Percentiles rank a stretch among this genome's conserved stretches.
Conservation (phyloP, 129 eudicot genomes). For the Logfia minima region DNA sequence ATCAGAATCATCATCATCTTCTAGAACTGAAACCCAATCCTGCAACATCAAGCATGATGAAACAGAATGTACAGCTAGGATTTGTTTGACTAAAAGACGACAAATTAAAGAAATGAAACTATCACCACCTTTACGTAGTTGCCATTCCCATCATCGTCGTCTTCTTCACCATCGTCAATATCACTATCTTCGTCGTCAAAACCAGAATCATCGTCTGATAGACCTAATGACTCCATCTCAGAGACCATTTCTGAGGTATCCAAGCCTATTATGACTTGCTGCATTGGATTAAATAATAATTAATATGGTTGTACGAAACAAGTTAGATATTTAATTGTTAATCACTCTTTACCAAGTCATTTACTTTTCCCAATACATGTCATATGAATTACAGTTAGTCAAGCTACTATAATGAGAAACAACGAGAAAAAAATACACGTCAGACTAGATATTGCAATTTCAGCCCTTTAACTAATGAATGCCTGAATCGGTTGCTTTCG, state of each 20-base stretch:
- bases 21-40: slow-evolving; percentile 76
- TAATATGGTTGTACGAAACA: slow-evolving; percentile 11
- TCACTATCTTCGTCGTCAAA: slow-evolving; percentile 69
- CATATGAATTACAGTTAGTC: not conserved
- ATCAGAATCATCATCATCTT: slow-evolving; percentile 62
- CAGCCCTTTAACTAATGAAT: not conserved
- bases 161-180: slow-evolving; percentile 48
- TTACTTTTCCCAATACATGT: not conserved
- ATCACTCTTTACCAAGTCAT: not conserved
- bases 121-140: slow-evolving; percentile 54
- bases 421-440: not conserved
- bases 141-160: slow-evolving; percentile 49
- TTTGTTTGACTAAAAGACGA: slow-evolving; percentile 18
- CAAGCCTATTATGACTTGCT: slow-evolving; percentile 88
- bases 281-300: slow-evolving; percentile 40
- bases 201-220: slow-evolving; percentile 51
- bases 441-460: not conserved
- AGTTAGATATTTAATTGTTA: not conserved
- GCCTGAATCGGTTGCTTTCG: not conserved
- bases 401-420: not conserved
- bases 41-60: slow-evolving; percentile 34
- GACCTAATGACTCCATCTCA: slow-evolving; percentile 61
- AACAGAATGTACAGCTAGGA: slow-evolving; percentile 7
- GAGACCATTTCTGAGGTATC: slow-evolving; percentile 71
- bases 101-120: slow-evolving; percentile 10